Evolutionary conservation across 345 rosid species (phyloP), one percentile per base, ranked within the genome.

Genomic region (Zanthoxylum bungeanum): DNA sequence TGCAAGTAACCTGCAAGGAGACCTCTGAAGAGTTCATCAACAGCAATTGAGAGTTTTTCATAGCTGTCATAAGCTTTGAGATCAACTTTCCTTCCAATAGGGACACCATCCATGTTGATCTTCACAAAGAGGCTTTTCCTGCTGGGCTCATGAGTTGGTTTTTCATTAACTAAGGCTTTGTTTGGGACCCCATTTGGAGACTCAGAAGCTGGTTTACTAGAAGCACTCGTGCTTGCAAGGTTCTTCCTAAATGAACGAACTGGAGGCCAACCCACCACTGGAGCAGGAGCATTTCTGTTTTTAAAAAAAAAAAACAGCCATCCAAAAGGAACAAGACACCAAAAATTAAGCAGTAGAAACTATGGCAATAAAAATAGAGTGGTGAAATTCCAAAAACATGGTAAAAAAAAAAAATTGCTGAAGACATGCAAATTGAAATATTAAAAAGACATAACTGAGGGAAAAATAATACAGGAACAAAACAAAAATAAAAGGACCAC

Each of bases 181-280:
- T 72, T 71, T 36, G 76, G 65, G 67, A 69, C 79, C 51, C 59
- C 86, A 74, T 71, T 82, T n/a, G 76, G 87, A 9, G 96, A 77
- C 37, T 85, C 92, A 22, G 76, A 60, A 73, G 80, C 69, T 59
- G 70, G 80, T 70, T 3, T 3, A 12, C 91, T 93, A 50, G 90
- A 81, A 36, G 91, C 82, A 79, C 88, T 87, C 80, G 78, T 82
- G 81, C 74, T 79, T 4, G 92, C 90, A 72, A 96, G 85, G 64
- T 96, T 91, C 87, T 86, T 96, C 87, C 99, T 85, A 52, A 84
- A 88, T 11, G 98, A 88, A 24, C 99, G 82, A 72, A 96, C 85
- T 56, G 99, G 99, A 60, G 99, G 99, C 99, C 99, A 96, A 47
- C 99, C 99, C 60, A 96, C 99, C 34, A 96, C 93, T 78, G 97